phyloP scores from a whole-genome alignment of 257 asterid genomes.

The Fraxinus quadrangulata region DNA sequence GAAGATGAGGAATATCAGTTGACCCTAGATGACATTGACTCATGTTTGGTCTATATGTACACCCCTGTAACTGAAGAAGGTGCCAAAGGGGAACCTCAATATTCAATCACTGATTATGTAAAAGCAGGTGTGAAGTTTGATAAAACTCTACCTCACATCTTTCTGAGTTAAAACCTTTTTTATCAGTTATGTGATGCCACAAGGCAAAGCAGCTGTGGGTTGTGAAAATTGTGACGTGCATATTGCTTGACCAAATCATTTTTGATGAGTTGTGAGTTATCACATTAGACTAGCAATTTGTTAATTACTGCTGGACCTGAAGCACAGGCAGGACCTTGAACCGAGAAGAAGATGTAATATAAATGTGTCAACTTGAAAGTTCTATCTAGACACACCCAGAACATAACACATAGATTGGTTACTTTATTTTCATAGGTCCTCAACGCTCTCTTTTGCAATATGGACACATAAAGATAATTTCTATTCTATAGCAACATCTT shows the following conservation, averaged over 20 bases:
- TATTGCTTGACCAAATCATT: constrained; percentile 12
- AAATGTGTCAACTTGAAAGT: neutral
- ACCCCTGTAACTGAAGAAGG: constrained; percentile 96
- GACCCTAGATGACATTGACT: constrained; percentile 78
- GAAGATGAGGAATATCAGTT: constrained; percentile 83
- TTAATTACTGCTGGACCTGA: neutral
- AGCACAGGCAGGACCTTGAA: constrained; percentile 1
- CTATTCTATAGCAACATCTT: neutral
- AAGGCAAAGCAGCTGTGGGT: constrained; percentile 74
- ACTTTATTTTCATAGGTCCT: too few relatives aligned
- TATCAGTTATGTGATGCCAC: neutral
- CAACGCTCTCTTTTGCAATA: neutral
- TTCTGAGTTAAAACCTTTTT: neutral
- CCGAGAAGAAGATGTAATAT: neutral
- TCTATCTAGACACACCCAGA: constrained; percentile 7
- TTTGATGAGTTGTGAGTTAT: neutral
- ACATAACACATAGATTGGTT: neutral
- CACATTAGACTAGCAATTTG: neutral
- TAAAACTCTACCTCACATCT: constrained; percentile 5
- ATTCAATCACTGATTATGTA: constrained; percentile 88
- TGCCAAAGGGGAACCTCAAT: constrained; percentile 96
- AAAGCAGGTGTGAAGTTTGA: constrained; percentile 70
- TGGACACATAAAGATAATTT: neutral
- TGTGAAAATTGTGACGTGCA: constrained; percentile 1
- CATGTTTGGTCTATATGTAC: constrained; percentile 92